phyloP scores from a whole-genome alignment of 495 filamentous ascomycete species.

The Apodospora peruviana region DNA sequence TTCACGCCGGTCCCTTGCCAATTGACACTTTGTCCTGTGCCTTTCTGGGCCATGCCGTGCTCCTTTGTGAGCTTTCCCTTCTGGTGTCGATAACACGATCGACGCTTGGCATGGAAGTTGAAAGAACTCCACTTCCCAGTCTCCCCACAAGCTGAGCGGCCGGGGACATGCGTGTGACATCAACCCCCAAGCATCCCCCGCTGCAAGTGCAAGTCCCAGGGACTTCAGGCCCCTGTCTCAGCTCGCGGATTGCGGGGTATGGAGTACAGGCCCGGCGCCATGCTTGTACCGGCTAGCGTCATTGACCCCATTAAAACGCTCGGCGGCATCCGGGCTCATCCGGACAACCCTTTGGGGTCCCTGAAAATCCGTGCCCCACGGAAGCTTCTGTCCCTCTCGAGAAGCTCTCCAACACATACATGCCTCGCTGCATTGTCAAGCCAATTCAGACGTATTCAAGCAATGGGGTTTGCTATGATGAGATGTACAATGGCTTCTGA shows the following conservation, averaged over 20 bases:
- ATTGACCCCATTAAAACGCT: not conserved
- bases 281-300: conserved; percentile 17
- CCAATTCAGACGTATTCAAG: too few relatives aligned
- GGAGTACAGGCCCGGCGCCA: conserved; percentile 14
- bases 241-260: conserved; percentile 24
- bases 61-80: conserved; percentile 5
- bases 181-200: conserved; percentile 9
- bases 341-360: conserved; percentile 1
- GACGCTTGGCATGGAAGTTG: not conserved
- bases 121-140: conserved; percentile 2
- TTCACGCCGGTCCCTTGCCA: conserved; percentile 8
- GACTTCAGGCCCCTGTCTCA: conserved; percentile 3
- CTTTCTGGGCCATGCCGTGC: not conserved
- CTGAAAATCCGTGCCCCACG: conserved; percentile 10
- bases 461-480: too few relatives aligned
- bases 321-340: conserved; percentile 1
- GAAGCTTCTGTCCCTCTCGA: conserved; percentile 10
- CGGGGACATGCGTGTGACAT: conserved; percentile 23
- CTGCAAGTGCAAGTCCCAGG: conserved; percentile 15
- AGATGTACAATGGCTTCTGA: too few relatives aligned
- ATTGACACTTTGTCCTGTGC: conserved; percentile 15
- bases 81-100: not conserved
- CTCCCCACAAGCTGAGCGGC: conserved; percentile 4
- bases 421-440: too few relatives aligned
- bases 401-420: not conserved